Base-by-base conservation (phyloP, 768 basidiomycete genomes). In the Rhodotorula kratochvilovae region DNA sequence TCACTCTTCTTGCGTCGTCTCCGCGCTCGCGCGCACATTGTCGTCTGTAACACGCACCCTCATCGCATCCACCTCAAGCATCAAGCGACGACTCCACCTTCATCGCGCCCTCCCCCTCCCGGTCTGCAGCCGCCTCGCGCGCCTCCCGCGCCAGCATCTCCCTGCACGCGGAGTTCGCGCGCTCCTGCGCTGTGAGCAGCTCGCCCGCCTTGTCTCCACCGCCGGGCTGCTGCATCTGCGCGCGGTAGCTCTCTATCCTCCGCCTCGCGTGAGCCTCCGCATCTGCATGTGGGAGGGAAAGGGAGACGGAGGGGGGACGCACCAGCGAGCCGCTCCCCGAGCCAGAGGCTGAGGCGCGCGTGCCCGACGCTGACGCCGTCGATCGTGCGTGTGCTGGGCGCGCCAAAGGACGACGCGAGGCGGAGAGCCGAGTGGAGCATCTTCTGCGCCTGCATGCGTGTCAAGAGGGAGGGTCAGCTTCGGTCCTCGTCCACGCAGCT, bases 311-410 rank as follows among this genome's bases (percentile, higher is more conserved):
- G 35, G 31, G 2, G 16, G n/a, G 55, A 29, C 67, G 33, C 31
- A 68, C 67, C 54, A 17, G 62, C 46, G n/a, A 68, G 35, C 0
- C 61, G 21, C 56, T 68, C 61, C 5, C 67, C 61, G 17, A 57
- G n/a, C 67, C 67, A 68, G 6, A 68, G 29, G 16, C 61, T 51
- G 25, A 68, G 36, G 17, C 67, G 55, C 16, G 67, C 67, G 55
- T 63, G 55, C 27, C 67, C 67, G 5, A 62, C 61, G 19, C 39
- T n/a, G 16, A 61, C 29, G 29, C 21, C 43, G 29, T 17, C 59
- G 19, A 21, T 8, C 31, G n/a, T 17, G 45, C 54, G 61, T 16
- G 31, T 13, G 1, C 23, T 6, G 31, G 53, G 19, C n/a, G 31
- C 45, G 15, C 67, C 67, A 54, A 68, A 63, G 25, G 45, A 29